phyloP scores from a whole-genome alignment of 148 eudicot genomes.

The Cornus suecica region DNA sequence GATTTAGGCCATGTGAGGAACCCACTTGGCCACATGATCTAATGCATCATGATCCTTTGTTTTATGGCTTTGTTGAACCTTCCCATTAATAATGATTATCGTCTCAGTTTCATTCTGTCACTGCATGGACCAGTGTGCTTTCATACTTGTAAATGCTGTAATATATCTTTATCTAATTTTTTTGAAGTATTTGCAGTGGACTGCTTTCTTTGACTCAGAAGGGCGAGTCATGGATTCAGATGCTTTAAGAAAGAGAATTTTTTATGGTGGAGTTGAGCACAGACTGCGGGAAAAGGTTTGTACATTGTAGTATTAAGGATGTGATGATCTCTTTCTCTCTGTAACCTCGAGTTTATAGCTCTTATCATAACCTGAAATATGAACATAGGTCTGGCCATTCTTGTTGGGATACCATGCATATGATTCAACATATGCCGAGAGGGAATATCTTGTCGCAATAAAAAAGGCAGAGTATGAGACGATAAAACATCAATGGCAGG shows the following conservation, averaged over 20 bases:
- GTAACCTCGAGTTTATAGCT: background rate
- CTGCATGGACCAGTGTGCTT: background rate
- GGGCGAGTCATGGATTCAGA: slow-evolving; percentile 69
- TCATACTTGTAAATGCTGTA: background rate
- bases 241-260: slow-evolving; percentile 75
- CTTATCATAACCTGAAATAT: slow-evolving; percentile 11
- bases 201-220: slow-evolving; percentile 70
- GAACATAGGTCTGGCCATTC: slow-evolving; percentile 75
- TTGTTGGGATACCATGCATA: slow-evolving; percentile 71
- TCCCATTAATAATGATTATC: background rate
- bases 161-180: background rate
- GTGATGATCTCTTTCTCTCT: background rate
- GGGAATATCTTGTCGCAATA: slow-evolving; percentile 63
- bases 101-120: background rate
- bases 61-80: background rate
- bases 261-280: slow-evolving; percentile 85
- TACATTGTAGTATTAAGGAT: slow-evolving; percentile 6
- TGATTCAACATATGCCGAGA: slow-evolving; percentile 90
- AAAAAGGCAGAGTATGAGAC: slow-evolving; percentile 83
- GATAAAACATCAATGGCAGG: slow-evolving; percentile 94
- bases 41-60: background rate
- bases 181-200: slow-evolving; percentile 64
- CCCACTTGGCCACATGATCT: background rate
- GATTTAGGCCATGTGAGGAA: background rate
- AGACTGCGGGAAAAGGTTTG: slow-evolving; percentile 76